Evolutionary conservation across 1,139 yeast genomes (phyloP).

Genomic region (Saccharomycopsis crataegensis): DNA sequence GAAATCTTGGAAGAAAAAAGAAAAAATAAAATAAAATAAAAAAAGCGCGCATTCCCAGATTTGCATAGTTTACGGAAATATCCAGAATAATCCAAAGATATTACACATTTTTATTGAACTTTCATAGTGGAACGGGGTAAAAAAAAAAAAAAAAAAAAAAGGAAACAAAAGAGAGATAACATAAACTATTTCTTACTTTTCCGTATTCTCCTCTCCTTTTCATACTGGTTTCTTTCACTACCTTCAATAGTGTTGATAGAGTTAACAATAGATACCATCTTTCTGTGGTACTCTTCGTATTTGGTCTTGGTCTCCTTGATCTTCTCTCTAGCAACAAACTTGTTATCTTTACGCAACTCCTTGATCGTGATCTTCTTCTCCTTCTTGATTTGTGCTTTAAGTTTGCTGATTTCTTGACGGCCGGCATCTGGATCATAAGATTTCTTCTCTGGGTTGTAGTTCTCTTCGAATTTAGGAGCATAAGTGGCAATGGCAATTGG

Average conservation of each 20-base stretch:
- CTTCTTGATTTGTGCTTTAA: constrained; percentile 80
- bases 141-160: no score
- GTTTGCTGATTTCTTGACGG: constrained; percentile 75
- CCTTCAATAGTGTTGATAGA: constrained; percentile 90
- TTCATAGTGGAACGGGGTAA: no score
- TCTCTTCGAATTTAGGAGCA: constrained; percentile 92
- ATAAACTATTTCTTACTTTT: constrained; percentile 29
- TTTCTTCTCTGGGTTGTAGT: constrained; percentile 91
- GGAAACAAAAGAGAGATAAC: no score
- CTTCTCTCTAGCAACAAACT: constrained; percentile 80
- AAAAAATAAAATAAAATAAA: no score
- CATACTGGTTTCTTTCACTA: constrained; percentile 86
- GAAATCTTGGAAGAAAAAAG: no score
- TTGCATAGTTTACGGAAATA: no score
- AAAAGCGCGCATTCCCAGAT: no score
- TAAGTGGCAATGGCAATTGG: constrained; percentile 78
- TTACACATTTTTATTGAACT: no score
- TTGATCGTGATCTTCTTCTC: constrained; percentile 84
- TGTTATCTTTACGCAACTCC: constrained; percentile 84
- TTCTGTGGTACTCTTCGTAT: constrained; percentile 76
- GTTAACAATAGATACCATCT: constrained; percentile 81
- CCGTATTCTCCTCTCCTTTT: constrained; percentile 69
- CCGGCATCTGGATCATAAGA: constrained; percentile 79
- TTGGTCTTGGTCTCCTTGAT: constrained; percentile 68
- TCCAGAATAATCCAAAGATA: no score